Evolutionary conservation across 495 filamentous ascomycete species (phyloP).

Genomic region (Podospora bellae-mahoneyi): DNA sequence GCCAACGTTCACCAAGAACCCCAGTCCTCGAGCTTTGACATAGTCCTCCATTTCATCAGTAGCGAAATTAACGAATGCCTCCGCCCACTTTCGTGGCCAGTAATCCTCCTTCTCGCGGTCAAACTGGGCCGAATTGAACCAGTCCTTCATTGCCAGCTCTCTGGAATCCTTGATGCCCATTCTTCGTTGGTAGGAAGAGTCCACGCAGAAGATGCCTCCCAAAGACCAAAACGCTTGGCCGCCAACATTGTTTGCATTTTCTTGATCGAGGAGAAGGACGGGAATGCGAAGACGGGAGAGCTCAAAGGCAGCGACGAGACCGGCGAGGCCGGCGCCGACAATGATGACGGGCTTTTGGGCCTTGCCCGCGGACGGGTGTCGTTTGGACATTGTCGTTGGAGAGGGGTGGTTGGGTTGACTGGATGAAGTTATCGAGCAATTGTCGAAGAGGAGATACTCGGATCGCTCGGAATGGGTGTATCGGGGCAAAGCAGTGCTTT

Average conservation of each 20-base stretch:
- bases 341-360: slow-evolving; percentile 45
- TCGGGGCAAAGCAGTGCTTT: neutral
- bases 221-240: slow-evolving; percentile 56
- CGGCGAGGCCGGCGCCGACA: slow-evolving; percentile 50
- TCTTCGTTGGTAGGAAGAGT: slow-evolving; percentile 47
- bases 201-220: slow-evolving; percentile 50
- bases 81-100: slow-evolving; percentile 52
- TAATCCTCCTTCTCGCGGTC: slow-evolving; percentile 46
- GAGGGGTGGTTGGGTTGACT: neutral
- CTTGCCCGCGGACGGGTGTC: neutral
- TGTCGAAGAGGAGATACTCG: neutral
- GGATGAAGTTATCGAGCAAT: neutral
- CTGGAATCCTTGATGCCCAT: slow-evolving; percentile 50
- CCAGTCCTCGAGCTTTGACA: slow-evolving; percentile 42
- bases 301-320: slow-evolving; percentile 51
- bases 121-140: slow-evolving; percentile 48
- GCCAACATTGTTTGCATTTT: slow-evolving; percentile 45
- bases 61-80: slow-evolving; percentile 53
- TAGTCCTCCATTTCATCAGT: slow-evolving; percentile 49
- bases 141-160: slow-evolving; percentile 49
- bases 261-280: slow-evolving; percentile 48
- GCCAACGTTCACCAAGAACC: slow-evolving; percentile 44
- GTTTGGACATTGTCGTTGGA: neutral
- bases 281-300: slow-evolving; percentile 42
- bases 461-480: neutral